phyloP scores from a whole-genome alignment of 2,329 filamentous ascomycete species.

The Fusarium floridanum region DNA sequence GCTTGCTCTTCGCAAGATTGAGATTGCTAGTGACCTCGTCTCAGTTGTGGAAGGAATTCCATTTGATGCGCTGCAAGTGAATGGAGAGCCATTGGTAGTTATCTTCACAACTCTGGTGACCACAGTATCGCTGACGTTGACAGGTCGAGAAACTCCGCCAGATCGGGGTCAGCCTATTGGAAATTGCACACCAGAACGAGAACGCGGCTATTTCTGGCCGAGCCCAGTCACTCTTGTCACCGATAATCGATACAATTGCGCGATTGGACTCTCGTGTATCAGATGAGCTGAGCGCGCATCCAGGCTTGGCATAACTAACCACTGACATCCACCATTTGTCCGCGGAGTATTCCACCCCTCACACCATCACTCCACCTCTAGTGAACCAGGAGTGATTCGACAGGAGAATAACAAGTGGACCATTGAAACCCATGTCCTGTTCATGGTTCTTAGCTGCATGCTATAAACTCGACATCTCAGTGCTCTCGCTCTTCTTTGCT shows the following conservation, averaged over 20 bases:
- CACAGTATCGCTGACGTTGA: not conserved
- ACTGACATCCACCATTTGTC: conserved; percentile 13
- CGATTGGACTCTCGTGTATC: conserved; percentile 26
- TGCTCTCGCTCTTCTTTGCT: not conserved
- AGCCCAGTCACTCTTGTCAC: not conserved
- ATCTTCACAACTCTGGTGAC: not conserved
- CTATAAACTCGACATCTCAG: not conserved
- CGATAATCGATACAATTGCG: conserved; percentile 19
- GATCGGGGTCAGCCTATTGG: conserved; percentile 20
- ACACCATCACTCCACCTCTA: not conserved
- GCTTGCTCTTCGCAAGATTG: conserved; percentile 25
- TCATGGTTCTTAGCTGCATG: not conserved
- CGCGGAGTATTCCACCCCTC: conserved; percentile 18
- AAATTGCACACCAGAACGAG: conserved; percentile 20
- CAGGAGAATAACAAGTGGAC: not conserved
- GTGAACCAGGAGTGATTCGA: not conserved
- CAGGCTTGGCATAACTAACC: not conserved
- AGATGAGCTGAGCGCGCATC: conserved; percentile 21
- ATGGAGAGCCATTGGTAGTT: conserved; percentile 25
- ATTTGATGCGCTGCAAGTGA: conserved; percentile 23
- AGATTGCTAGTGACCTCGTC: conserved; percentile 17
- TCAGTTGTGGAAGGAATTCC: conserved; percentile 1
- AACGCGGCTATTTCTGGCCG: conserved; percentile 10
- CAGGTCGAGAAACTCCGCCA: conserved; percentile 35
- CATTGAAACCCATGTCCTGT: not conserved